phyloP scores from a whole-genome alignment of 2,329 filamentous ascomycete species.

The Piedraia hortae region DNA sequence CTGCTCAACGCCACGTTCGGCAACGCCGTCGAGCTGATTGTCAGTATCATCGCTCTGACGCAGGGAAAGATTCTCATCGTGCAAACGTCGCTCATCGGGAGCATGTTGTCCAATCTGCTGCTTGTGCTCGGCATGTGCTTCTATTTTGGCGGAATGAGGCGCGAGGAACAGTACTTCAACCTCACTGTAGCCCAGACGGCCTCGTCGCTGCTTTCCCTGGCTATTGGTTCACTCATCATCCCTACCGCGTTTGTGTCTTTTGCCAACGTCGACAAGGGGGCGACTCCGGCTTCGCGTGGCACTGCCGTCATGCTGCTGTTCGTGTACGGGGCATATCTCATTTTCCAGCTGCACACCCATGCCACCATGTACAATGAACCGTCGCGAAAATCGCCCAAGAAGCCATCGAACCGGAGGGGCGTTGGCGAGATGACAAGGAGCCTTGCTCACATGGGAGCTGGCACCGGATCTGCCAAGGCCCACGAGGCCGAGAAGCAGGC shows the following conservation, averaged over 20 bases:
- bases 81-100: constrained; percentile 75
- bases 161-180: constrained; percentile 71
- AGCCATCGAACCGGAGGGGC: constrained; percentile 18
- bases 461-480: constrained; percentile 22
- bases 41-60: constrained; percentile 56
- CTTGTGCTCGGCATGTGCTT: constrained; percentile 81
- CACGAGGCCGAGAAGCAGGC: constrained; percentile 21
- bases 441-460: constrained; percentile 25
- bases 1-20: constrained; percentile 78
- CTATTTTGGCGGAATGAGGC: constrained; percentile 53
- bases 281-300: constrained; percentile 32
- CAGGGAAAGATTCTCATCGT: constrained; percentile 58
- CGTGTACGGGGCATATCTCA: constrained; percentile 58
- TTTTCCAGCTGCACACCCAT: constrained; percentile 81
- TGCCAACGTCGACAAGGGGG: constrained; percentile 6
- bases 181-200: constrained; percentile 75
- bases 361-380: constrained; percentile 51
- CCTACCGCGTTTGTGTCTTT: constrained; percentile 38
- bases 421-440: constrained; percentile 23
- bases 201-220: constrained; percentile 50
- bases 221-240: constrained; percentile 60
- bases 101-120: constrained; percentile 71
- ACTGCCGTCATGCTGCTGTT: constrained; percentile 56
- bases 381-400: constrained; percentile 47
- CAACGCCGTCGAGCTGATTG: constrained; percentile 22